phyloP scores from a whole-genome alignment of 768 basidiomycete species.

The Tylopilus plumbeoviolaceoides region DNA sequence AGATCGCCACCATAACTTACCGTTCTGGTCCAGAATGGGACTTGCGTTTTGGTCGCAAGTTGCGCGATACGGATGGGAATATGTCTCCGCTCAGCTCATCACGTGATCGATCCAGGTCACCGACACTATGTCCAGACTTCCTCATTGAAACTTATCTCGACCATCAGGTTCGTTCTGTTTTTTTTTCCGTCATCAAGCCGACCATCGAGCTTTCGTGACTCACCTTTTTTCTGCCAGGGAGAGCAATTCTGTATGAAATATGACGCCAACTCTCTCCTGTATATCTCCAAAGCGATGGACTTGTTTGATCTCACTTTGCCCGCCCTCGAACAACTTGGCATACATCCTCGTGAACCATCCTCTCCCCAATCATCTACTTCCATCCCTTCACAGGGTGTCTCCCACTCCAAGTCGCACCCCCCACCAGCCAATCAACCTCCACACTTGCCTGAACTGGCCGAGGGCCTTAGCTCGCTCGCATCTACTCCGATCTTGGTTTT shows the following conservation, averaged over 20 bases:
- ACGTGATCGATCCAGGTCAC: constrained; percentile 34
- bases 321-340: constrained; percentile 64
- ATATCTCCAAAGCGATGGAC: constrained; percentile 99
- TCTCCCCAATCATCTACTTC: constrained; percentile 17
- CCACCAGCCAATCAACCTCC: constrained; percentile 71
- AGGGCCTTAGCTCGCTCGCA: constrained; percentile 70
- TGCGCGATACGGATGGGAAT: constrained; percentile 38
- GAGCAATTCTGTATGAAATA: constrained; percentile 98
- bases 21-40: constrained; percentile 99
- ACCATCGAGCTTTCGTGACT: background rate
- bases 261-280: constrained; percentile 98
- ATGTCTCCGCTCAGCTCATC: background rate
- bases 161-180: constrained; percentile 52
- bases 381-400: constrained; percentile 29
- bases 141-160: constrained; percentile 98
- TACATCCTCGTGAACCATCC: constrained; percentile 34
- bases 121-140: constrained; percentile 93
- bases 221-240: constrained; percentile 47
- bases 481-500: constrained; percentile 81
- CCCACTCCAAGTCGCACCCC: constrained; percentile 66
- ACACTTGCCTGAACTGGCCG: constrained; percentile 70
- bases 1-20: constrained; percentile 99
- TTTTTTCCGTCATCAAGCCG: background rate
- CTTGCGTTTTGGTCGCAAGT: constrained; percentile 85
- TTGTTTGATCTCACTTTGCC: constrained; percentile 91